A percentile compares a stretch with the other conserved stretches of the same genome.
Conservation (phyloP, 352 stramenopile species). For the Pythium coloratum region DNA sequence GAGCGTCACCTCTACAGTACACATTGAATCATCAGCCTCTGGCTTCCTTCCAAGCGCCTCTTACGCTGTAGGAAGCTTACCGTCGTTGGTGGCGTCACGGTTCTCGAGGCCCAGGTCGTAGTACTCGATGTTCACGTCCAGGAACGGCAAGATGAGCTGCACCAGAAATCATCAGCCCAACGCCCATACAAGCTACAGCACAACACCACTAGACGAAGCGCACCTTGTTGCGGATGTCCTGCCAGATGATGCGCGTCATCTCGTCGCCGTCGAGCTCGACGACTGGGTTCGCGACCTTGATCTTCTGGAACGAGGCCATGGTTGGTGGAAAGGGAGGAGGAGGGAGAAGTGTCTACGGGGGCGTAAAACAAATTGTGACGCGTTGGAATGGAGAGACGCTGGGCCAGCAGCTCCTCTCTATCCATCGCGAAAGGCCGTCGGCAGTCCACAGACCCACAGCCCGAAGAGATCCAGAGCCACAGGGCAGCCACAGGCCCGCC, state of each 20-base stretch:
- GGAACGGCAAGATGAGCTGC: slow-evolving; percentile 78
- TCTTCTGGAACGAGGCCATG: slow-evolving; percentile 49
- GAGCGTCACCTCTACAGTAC: slow-evolving; percentile 60
- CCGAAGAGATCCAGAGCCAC: neutral
- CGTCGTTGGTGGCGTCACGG: slow-evolving; percentile 81
- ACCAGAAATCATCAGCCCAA: slow-evolving; percentile 23
- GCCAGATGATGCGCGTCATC: slow-evolving; percentile 83
- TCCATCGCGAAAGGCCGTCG: neutral
- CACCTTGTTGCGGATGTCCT: slow-evolving; percentile 60
- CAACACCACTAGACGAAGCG: neutral
- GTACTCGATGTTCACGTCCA: slow-evolving; percentile 87
- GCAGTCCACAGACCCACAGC: neutral
- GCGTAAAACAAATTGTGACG: slow-evolving; percentile 13
- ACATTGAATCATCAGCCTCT: neutral
- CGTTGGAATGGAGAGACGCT: neutral
- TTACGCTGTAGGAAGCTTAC: slow-evolving; percentile 18
- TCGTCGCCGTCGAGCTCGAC: slow-evolving; percentile 88
- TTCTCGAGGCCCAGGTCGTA: slow-evolving; percentile 79
- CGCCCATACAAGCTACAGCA: neutral
- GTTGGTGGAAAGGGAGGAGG: neutral
- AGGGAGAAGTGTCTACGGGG: neutral
- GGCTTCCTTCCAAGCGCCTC: neutral
- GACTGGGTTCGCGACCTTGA: slow-evolving; percentile 73
- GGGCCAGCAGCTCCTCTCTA: neutral
- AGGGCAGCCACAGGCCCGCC: neutral